phyloP scores from a whole-genome alignment of 225 moss, liverwort and hornwort genomes.

The Antitrichia curtipendula region DNA sequence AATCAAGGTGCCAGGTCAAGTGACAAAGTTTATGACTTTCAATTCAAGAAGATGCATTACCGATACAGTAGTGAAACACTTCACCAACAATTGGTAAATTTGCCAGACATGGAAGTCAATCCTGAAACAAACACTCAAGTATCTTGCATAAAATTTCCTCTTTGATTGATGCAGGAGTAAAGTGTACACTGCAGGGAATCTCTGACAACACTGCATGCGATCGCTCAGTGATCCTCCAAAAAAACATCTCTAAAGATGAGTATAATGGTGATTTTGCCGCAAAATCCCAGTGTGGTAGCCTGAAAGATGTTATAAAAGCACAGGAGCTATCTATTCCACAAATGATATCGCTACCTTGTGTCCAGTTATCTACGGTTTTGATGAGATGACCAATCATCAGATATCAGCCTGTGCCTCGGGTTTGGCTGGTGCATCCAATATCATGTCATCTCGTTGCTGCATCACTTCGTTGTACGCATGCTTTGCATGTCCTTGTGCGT shows the following conservation, averaged over 20 bases:
- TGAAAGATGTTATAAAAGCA: neutral
- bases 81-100: neutral
- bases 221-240: neutral
- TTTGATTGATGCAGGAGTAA: neutral
- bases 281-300: neutral
- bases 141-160: neutral
- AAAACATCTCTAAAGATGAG: neutral
- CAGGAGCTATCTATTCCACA: neutral
- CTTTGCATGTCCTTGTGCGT: slow-evolving; percentile 47
- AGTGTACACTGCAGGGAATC: neutral
- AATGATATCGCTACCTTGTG: neutral
- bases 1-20: neutral
- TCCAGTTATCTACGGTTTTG: neutral
- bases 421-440: neutral
- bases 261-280: neutral
- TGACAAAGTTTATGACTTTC: neutral
- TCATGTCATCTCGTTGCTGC: neutral
- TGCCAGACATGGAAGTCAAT: neutral
- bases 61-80: neutral
- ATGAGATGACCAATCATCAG: neutral
- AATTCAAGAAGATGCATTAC: neutral
- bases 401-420: neutral
- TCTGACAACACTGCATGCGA: neutral
- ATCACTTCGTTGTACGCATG: slow-evolving; percentile 32
- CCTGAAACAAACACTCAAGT: neutral